Conservation (phyloP, 1,139 yeast species). For the Hemisphaericaspora subhashii region DNA sequence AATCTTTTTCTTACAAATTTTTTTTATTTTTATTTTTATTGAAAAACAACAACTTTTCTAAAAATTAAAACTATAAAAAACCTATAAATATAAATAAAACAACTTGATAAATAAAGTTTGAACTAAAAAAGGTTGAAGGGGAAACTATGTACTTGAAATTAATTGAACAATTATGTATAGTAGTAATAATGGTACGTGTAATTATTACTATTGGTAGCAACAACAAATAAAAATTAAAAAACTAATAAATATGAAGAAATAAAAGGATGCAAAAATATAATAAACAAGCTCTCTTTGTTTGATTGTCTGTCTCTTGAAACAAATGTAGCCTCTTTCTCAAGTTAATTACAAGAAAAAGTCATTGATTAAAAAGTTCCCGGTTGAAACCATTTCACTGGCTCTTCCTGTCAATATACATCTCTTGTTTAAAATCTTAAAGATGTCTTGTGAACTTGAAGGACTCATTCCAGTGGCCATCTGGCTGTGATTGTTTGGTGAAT, state of each 20-base stretch:
- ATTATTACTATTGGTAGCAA: too few species aligned
- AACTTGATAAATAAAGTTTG: too few species aligned
- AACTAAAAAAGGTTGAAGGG: too few species aligned
- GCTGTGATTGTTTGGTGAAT: neutral
- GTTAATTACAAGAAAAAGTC: conserved; percentile 42
- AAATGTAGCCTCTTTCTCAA: too few species aligned
- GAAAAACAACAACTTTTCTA: too few species aligned
- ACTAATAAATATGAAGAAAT: conserved; percentile 1
- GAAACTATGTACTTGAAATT: too few species aligned
- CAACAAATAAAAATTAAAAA: neutral
- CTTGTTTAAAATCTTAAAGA: conserved; percentile 41
- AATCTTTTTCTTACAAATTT: too few species aligned
- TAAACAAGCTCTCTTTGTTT: neutral
- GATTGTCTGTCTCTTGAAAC: neutral
- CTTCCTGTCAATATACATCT: conserved; percentile 49
- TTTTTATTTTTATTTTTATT: too few species aligned
- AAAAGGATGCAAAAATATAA: neutral
- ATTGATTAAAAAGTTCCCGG: conserved; percentile 48
- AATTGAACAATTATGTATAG: too few species aligned
- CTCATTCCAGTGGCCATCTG: neutral
- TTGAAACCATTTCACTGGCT: conserved; percentile 57
- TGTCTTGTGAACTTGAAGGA: conserved; percentile 18
- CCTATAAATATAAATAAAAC: too few species aligned
- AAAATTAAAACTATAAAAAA: too few species aligned
- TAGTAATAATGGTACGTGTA: too few species aligned